Conservation (phyloP, 2,329 filamentous ascomycete species). For the Celoporthe dispersa region DNA sequence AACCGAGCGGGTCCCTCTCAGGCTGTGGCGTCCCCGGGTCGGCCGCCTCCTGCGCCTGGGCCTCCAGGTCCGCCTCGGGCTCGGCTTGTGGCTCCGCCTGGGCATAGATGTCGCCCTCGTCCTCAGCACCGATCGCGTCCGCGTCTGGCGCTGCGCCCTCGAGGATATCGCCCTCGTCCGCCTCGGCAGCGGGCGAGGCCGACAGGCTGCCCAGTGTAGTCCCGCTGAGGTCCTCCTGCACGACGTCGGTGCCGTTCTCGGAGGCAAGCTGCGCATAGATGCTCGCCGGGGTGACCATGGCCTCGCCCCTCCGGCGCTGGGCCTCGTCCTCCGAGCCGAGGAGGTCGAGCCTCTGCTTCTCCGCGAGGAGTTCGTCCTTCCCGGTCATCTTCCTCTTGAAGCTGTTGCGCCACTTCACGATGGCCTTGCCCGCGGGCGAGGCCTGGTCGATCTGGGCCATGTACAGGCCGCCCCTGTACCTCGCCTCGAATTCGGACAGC, state of each 20-base stretch:
- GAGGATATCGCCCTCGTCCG: constrained; percentile 30
- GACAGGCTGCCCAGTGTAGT: constrained; percentile 52
- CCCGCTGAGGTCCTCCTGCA: constrained; percentile 50
- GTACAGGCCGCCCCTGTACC: constrained; percentile 80
- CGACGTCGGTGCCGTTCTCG: constrained; percentile 57
- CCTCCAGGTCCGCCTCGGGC: constrained; percentile 27
- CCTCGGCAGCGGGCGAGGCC: constrained; percentile 26
- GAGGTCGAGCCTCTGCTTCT: constrained; percentile 70
- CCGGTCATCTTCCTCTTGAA: constrained; percentile 42
- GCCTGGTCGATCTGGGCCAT: constrained; percentile 62
- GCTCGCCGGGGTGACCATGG: constrained; percentile 80
- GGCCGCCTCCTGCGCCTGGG: constrained; percentile 19
- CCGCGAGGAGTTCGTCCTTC: constrained; percentile 72
- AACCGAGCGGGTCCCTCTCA: neutral
- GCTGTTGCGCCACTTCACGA: constrained; percentile 43
- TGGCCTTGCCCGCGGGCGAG: constrained; percentile 47
- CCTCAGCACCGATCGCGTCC: constrained; percentile 5
- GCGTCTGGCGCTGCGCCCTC: constrained; percentile 23
- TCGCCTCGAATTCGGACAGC: constrained; percentile 76
- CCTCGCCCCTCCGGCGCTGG: constrained; percentile 67
- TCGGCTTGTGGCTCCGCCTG: constrained; percentile 8
- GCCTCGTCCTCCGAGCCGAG: constrained; percentile 70
- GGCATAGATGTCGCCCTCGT: constrained; percentile 21
- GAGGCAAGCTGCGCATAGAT: constrained; percentile 68
- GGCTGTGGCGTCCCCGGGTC: constrained; percentile 17